These are phyloP conservation scores for Monosporozyma siamensis DNA, from an alignment of 805 yeast genomes.

Conservation along the genomic window DNA sequence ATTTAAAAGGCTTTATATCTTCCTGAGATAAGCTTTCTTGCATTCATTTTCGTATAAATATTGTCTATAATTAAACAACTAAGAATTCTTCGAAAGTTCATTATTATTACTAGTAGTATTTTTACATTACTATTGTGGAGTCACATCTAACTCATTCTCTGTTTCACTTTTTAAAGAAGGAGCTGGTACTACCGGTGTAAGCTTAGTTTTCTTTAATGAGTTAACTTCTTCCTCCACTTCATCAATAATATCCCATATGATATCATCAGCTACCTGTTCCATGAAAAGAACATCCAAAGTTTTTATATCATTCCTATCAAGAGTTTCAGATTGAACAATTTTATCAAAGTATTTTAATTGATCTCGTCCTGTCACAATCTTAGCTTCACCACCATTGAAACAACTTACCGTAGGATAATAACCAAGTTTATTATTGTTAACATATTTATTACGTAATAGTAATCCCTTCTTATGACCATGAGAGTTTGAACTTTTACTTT, in stretches of 20 bases:
- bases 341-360: constrained; percentile 36
- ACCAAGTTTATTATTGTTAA: constrained; percentile 79
- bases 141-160: too few species aligned
- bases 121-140: too few species aligned
- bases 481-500: constrained; percentile 23
- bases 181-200: too few species aligned
- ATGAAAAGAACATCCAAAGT: constrained; percentile 53
- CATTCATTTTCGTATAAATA: too few species aligned
- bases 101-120: too few species aligned
- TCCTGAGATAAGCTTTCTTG: too few species aligned
- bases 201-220: too few species aligned
- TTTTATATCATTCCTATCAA: constrained; percentile 30
- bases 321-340: constrained; percentile 27
- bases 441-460: constrained; percentile 31
- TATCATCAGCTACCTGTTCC: constrained; percentile 69
- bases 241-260: constrained; percentile 75
- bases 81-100: too few species aligned
- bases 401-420: constrained; percentile 87
- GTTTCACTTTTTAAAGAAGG: too few species aligned
- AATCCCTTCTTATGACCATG: constrained; percentile 9
- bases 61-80: too few species aligned
- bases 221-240: constrained; percentile 52
- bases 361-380: constrained; percentile 55
- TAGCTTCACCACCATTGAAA: constrained; percentile 68
- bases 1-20: too few species aligned